Percentiles rank a stretch among this genome's conserved stretches.
These are phyloP conservation scores for Luvunga scandens DNA, from an alignment of 345 rosid species.

Conservation along the genomic window DNA sequence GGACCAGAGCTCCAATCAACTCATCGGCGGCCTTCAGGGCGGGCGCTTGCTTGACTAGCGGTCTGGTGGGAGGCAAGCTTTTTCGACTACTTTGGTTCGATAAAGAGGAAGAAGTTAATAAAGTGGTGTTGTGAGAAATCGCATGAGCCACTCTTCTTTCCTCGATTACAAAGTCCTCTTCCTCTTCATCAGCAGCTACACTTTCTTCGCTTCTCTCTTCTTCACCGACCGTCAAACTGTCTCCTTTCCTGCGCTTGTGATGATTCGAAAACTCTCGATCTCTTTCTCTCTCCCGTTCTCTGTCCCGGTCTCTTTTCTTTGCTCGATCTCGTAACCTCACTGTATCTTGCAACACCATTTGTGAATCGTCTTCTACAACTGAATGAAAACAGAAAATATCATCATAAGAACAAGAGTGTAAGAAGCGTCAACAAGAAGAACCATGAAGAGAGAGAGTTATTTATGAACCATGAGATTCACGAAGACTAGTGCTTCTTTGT, in stretches of 20 bases:
- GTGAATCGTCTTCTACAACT: constrained; percentile 34
- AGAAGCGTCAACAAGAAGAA: not conserved
- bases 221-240: constrained; percentile 27
- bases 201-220: constrained; percentile 42
- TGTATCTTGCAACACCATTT: constrained; percentile 32
- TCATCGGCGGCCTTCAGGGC: constrained; percentile 34
- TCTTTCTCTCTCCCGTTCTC: constrained; percentile 18
- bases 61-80: constrained; percentile 13
- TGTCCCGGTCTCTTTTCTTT: constrained; percentile 21
- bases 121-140: not conserved
- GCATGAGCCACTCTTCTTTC: constrained; percentile 11
- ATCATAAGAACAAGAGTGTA: not conserved
- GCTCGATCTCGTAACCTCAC: constrained; percentile 32
- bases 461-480: constrained; percentile 33
- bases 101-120: constrained; percentile 5
- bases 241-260: constrained; percentile 42
- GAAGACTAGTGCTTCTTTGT: constrained; percentile 29
- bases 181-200: constrained; percentile 36
- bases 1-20: constrained; percentile 53
- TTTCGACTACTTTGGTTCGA: constrained; percentile 26
- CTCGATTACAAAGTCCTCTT: constrained; percentile 22
- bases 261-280: constrained; percentile 31
- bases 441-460: not conserved
- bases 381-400: not conserved
- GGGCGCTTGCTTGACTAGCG: constrained; percentile 2